phyloP scores from a whole-genome alignment of 352 stramenopile species.

The Phytophthora ohioensis region DNA sequence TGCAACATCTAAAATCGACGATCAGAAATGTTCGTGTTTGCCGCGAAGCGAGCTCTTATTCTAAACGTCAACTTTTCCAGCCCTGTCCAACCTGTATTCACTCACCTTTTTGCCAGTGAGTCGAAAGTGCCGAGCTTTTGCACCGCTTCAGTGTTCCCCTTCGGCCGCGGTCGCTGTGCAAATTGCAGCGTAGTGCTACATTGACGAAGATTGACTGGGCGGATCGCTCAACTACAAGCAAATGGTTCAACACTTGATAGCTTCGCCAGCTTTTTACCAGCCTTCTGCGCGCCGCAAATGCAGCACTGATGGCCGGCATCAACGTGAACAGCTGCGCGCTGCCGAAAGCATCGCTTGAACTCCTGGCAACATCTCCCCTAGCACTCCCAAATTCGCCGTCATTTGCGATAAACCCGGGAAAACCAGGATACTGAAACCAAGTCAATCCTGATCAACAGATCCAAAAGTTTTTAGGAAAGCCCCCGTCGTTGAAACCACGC shows the following conservation, averaged over 20 bases:
- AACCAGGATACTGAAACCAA: constrained; percentile 20
- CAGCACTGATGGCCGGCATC: constrained; percentile 3
- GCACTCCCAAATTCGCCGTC: constrained; percentile 4
- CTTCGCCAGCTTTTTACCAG: constrained; percentile 14
- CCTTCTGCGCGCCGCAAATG: not conserved
- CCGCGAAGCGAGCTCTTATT: constrained; percentile 2
- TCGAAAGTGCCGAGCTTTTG: not conserved
- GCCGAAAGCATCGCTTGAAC: constrained; percentile 14
- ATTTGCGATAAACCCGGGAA: constrained; percentile 3
- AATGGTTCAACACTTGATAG: constrained; percentile 25
- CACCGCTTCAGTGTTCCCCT: not conserved
- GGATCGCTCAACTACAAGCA: constrained; percentile 22
- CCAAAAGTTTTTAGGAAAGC: not conserved
- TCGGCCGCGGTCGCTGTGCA: not conserved
- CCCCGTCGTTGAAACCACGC: constrained; percentile 14
- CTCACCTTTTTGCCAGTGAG: constrained; percentile 6
- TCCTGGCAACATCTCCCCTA: constrained; percentile 16
- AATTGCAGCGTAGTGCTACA: not conserved
- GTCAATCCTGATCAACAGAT: not conserved
- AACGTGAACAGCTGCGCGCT: constrained; percentile 26
- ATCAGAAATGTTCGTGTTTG: constrained; percentile 16
- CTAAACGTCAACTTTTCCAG: constrained; percentile 8
- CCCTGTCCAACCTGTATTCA: constrained; percentile 14
- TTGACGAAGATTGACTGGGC: constrained; percentile 1
- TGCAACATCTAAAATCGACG: constrained; percentile 19